Conservation (phyloP, 2,329 filamentous ascomycete species). For the Fulvia fulva region DNA sequence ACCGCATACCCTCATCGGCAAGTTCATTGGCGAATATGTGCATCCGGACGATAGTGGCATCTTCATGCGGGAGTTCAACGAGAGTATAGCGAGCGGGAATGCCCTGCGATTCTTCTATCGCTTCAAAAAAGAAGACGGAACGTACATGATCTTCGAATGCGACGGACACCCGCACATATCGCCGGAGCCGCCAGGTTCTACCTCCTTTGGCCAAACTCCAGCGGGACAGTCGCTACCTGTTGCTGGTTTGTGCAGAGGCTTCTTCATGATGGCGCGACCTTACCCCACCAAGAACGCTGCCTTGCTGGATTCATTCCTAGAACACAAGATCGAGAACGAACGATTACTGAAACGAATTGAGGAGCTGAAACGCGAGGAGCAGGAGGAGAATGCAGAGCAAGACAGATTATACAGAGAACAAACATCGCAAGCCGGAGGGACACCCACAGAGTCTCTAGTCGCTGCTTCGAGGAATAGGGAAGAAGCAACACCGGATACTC, state of each 20-base stretch:
- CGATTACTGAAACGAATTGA: slow-evolving; percentile 77
- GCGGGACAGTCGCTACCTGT: slow-evolving; percentile 38
- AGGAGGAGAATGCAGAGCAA: slow-evolving; percentile 68
- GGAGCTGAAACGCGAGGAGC: slow-evolving; percentile 79
- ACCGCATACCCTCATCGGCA: slow-evolving; percentile 65
- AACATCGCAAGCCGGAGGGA: slow-evolving; percentile 24
- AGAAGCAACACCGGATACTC: slow-evolving; percentile 17
- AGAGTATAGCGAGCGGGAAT: slow-evolving; percentile 78
- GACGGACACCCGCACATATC: slow-evolving; percentile 87
- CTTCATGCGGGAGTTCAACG: slow-evolving; percentile 83
- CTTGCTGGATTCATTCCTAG: slow-evolving; percentile 85
- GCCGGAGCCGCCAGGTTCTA: slow-evolving; percentile 52
- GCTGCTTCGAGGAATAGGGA: slow-evolving; percentile 14
- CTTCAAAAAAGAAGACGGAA: slow-evolving; percentile 68
- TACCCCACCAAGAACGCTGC: slow-evolving; percentile 85
- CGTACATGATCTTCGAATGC: slow-evolving; percentile 80
- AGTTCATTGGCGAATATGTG: slow-evolving; percentile 74
- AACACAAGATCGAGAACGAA: slow-evolving; percentile 96
- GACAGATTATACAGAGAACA: slow-evolving; percentile 51
- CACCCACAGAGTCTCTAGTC: slow-evolving; percentile 24
- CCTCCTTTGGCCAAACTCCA: slow-evolving; percentile 20
- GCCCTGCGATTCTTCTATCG: slow-evolving; percentile 81
- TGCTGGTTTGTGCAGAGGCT: slow-evolving; percentile 73
- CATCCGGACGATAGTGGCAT: slow-evolving; percentile 81
- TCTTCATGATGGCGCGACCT: slow-evolving; percentile 88